Evolutionary conservation across 352 stramenopile genomes (phyloP), one percentile per base, ranked within the genome.

Genomic region (Phytopythium chamaehyphon): DNA sequence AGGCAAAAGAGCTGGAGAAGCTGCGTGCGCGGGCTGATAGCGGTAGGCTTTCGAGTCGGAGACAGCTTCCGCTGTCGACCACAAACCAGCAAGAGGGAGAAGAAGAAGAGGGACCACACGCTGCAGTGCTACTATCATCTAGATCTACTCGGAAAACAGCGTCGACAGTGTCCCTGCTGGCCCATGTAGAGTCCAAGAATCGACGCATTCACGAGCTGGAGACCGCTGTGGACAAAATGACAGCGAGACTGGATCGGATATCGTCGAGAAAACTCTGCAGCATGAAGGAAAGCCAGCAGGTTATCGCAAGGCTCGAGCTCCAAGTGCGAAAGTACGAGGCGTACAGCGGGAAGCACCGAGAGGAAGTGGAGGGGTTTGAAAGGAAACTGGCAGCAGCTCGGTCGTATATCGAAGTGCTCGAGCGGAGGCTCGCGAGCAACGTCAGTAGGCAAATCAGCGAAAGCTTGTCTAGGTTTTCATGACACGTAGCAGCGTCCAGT

Each of bases 281-380:
- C 24, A 39, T 40, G 6, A 43, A 54, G 44, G 54, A 57, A 14
- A 79, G 68, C 49, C 59, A 77, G 31, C 59, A 66, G 1, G 62
- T 66, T 19, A 59, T 66, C 0, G 23, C 35, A 21, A 31, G 37
- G 9, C 73, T 76, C 47, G 62, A 79, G 44, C 46, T 46, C 15
- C 67, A 73, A 38, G 44, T 81, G 5, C 73, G 66, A 40, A 82
- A 71, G 22, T 79, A 73, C 35, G 47, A 73, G 31, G 45, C 62
- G 2, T 55, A 52, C 26, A 55, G 65, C n/a, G 56, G 46, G 14
- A 64, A 61, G 22, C 68, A 72, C 6, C 49, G 36, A 10, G 19
- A 6, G 9, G 68, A 77, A 24, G 72, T 70, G 44, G 55, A 56
- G 8, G 18, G 28, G 6, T 37, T 74, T 0, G 59, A 70, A 45